phyloP scores from a whole-genome alignment of 257 asterid species.

The Petunia secreta region DNA sequence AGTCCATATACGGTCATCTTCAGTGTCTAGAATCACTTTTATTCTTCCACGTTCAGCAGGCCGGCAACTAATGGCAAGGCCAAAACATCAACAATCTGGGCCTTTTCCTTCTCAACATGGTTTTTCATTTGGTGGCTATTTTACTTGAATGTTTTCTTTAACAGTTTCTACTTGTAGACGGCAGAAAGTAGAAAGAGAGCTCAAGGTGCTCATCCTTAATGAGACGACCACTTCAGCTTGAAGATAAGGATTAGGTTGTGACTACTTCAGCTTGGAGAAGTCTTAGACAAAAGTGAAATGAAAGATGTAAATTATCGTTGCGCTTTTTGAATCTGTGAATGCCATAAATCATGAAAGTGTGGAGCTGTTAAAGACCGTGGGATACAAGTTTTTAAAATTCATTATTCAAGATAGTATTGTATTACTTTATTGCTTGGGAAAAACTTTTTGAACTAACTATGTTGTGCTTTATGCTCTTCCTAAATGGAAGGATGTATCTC shows the following conservation, averaged over 20 bases:
- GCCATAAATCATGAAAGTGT: neutral
- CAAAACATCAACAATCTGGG: constrained; percentile 44
- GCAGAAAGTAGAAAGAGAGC: neutral
- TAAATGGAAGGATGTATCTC: too few species aligned
- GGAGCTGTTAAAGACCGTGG: neutral
- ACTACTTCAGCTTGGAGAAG: neutral
- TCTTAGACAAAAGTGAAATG: neutral
- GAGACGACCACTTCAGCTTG: too few species aligned
- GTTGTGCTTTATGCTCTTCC: neutral
- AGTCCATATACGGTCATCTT: neutral
- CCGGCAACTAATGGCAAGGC: constrained; percentile 60
- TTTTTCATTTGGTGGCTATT: neutral
- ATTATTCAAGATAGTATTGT: neutral
- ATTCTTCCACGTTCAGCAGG: constrained; percentile 21
- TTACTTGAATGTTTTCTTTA: neutral
- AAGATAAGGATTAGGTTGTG: neutral
- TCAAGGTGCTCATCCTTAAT: neutral
- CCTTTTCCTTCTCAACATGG: too few species aligned
- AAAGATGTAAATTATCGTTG: neutral
- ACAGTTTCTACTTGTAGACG: neutral
- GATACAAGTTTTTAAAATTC: neutral
- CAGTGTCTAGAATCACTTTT: neutral
- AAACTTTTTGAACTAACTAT: neutral
- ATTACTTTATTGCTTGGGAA: neutral
- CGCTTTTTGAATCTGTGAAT: neutral